Evolutionary conservation across 139 green algal species (phyloP).

Genomic region (Spirogloea muscicola): DNA sequence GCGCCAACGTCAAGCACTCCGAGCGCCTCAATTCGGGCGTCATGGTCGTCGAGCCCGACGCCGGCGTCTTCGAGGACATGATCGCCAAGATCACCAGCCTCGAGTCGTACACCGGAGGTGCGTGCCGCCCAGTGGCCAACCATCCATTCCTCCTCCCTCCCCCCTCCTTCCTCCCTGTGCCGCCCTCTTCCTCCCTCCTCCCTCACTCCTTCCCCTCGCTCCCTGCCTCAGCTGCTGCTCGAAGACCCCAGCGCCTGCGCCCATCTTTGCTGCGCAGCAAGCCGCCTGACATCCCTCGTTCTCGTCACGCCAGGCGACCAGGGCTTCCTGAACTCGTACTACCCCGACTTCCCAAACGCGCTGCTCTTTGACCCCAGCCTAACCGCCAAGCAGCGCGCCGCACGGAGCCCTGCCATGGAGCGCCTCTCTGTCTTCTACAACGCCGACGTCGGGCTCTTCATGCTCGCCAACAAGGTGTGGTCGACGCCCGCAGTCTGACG

Average conservation of each 20-base stretch:
- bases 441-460: constrained; percentile 68
- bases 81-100: constrained; percentile 54
- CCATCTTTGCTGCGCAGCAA: constrained; percentile 8
- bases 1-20: constrained; percentile 63
- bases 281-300: too few relatives aligned
- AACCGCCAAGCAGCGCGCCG: too few relatives aligned
- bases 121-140: too few relatives aligned
- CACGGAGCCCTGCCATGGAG: too few relatives aligned
- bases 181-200: too few relatives aligned
- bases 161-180: too few relatives aligned
- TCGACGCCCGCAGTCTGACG: too few relatives aligned
- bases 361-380: constrained; percentile 70
- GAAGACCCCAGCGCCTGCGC: too few relatives aligned
- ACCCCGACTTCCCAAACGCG: constrained; percentile 55
- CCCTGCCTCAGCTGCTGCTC: too few relatives aligned
- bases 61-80: constrained; percentile 60
- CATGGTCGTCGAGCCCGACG: constrained; percentile 57
- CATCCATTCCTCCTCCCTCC: too few relatives aligned
- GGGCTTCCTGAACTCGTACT: constrained; percentile 75
- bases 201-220: too few relatives aligned
- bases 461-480: constrained; percentile 58
- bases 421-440: constrained; percentile 68
- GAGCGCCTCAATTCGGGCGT: constrained; percentile 75
- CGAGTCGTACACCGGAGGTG: constrained; percentile 67
- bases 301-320: constrained; percentile 63